phyloP scores from a whole-genome alignment of 2,329 filamentous ascomycete genomes.

The Sporothrix schenckii region DNA sequence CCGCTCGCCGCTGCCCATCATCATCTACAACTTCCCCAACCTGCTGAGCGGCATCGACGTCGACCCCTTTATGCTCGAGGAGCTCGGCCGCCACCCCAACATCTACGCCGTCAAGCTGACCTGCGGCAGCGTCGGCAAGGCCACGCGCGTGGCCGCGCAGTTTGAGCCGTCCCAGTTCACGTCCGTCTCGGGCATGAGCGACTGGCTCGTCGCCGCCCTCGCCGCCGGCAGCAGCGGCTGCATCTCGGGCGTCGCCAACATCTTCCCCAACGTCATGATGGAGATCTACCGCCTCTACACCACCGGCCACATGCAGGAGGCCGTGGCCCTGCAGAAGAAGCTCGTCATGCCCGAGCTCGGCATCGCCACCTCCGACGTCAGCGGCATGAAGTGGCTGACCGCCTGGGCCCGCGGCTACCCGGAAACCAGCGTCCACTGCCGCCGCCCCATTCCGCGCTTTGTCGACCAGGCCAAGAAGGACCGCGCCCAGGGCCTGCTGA shows the following conservation, averaged over 20 bases:
- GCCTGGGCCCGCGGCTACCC: constrained; percentile 15
- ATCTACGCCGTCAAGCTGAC: constrained; percentile 25
- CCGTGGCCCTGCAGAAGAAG: constrained; percentile 16
- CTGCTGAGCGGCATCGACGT: constrained; percentile 1
- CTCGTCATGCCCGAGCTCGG: constrained; percentile 15
- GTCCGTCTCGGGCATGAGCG: not conserved
- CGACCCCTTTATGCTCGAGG: constrained; percentile 5
- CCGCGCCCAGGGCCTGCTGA: not conserved
- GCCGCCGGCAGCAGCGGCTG: constrained; percentile 1
- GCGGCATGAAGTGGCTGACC: constrained; percentile 20
- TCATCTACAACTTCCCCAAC: constrained; percentile 25
- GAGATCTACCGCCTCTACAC: constrained; percentile 9
- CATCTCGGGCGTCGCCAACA: constrained; percentile 20
- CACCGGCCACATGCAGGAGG: not conserved
- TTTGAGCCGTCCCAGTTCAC: constrained; percentile 7
- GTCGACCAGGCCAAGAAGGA: constrained; percentile 20
- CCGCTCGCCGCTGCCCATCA: constrained; percentile 14
- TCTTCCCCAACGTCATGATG: constrained; percentile 18
- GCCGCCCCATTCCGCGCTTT: constrained; percentile 21
- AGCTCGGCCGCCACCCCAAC: constrained; percentile 15
- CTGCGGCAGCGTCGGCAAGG: constrained; percentile 19
- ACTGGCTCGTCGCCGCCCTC: constrained; percentile 14
- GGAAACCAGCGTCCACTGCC: constrained; percentile 19
- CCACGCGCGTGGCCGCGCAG: constrained; percentile 2
- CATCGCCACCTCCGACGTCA: constrained; percentile 13